Percentiles rank a stretch among this genome's conserved stretches.
phyloP scores from a whole-genome alignment of 441 rosid species.

The Pelargonium cotyledonis region DNA sequence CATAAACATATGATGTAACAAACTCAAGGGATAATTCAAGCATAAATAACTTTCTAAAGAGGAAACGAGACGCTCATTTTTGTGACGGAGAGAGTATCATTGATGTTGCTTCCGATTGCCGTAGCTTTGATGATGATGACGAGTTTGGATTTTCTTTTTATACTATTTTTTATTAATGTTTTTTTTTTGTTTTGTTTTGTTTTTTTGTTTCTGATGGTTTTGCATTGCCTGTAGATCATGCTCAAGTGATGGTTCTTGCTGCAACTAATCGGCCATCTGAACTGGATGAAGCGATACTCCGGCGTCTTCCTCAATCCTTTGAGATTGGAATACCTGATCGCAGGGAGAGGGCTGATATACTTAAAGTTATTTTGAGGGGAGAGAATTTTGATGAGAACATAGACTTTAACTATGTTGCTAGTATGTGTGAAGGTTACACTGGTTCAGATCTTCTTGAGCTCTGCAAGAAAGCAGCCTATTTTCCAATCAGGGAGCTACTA shows the following conservation, averaged over 20 bases:
- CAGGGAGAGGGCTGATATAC: slow-evolving; percentile 63
- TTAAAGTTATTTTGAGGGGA: slow-evolving; percentile 75
- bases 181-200: too few relatives aligned
- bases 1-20: too few relatives aligned
- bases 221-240: slow-evolving; percentile 47
- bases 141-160: too few relatives aligned
- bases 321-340: slow-evolving; percentile 87
- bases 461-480: slow-evolving; percentile 94
- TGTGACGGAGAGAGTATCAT: too few relatives aligned
- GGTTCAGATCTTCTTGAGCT: slow-evolving; percentile 93
- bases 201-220: slow-evolving; percentile 8
- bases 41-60: too few relatives aligned
- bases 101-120: too few relatives aligned
- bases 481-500: slow-evolving; percentile 72
- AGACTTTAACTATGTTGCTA: slow-evolving; percentile 62
- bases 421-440: slow-evolving; percentile 68
- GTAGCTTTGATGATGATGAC: too few relatives aligned
- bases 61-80: too few relatives aligned
- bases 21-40: too few relatives aligned
- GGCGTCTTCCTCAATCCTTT: slow-evolving; percentile 92
- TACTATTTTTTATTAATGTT: too few relatives aligned
- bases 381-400: slow-evolving; percentile 55
- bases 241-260: slow-evolving; percentile 95
- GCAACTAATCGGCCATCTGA: slow-evolving; percentile 97
- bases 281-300: slow-evolving; percentile 90